Evolutionary conservation across 257 asterid genomes (phyloP).

Genomic region (Buddleja alternifolia): DNA sequence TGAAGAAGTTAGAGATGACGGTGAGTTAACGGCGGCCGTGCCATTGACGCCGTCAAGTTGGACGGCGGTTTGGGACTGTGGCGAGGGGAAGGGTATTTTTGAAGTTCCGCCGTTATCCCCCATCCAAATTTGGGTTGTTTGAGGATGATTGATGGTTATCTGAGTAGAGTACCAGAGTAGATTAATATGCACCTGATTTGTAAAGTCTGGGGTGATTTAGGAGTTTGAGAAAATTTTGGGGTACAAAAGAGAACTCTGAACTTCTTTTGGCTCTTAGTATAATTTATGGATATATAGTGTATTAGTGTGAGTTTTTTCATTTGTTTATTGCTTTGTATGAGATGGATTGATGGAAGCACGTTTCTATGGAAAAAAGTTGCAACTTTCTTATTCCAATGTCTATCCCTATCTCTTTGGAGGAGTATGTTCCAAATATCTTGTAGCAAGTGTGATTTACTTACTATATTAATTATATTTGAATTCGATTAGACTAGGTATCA

Average conservation of each 20-base stretch:
- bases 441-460: too few species aligned
- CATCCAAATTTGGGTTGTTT: conserved; percentile 35
- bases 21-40: conserved; percentile 12
- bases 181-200: too few species aligned
- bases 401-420: background rate
- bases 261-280: background rate
- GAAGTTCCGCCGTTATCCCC: conserved; percentile 58
- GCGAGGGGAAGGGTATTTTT: conserved; percentile 56
- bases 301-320: background rate
- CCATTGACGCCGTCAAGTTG: conserved; percentile 65
- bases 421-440: too few species aligned
- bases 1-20: background rate
- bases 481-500: too few species aligned
- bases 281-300: background rate
- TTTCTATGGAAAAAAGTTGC: background rate
- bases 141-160: conserved; percentile 27
- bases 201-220: too few species aligned
- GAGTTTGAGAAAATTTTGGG: too few species aligned
- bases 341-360: background rate
- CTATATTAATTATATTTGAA: too few species aligned
- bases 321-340: background rate
- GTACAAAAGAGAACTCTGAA: background rate
- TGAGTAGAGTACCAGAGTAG: background rate
- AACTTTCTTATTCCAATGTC: background rate
- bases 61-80: conserved; percentile 57